A percentile compares a stretch with the other conserved stretches of the same genome.
Conservation (phyloP, 768 basidiomycete species). For the Gymnopilus dilepis region DNA sequence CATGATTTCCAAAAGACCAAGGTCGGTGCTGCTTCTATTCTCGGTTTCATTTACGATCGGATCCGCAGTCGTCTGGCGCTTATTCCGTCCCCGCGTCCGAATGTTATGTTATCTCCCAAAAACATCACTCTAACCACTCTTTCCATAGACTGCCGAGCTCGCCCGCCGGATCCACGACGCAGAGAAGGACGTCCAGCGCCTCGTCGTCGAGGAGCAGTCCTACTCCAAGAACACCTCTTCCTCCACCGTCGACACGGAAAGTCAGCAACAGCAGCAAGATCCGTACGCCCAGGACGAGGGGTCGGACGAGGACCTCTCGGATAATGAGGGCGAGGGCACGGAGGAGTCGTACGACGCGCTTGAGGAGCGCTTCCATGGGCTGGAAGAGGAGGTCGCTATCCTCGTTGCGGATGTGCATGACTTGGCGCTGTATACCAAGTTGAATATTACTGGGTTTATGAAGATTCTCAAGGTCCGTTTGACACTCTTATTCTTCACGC, state of each 20-base stretch:
- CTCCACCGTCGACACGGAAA: constrained; percentile 57
- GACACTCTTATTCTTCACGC: background rate
- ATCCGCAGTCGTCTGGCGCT: background rate
- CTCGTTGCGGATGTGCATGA: constrained; percentile 94
- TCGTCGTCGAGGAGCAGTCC: constrained; percentile 66
- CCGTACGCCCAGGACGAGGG: constrained; percentile 65
- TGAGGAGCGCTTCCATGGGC: constrained; percentile 82
- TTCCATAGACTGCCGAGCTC: constrained; percentile 75
- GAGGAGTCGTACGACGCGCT: constrained; percentile 71
- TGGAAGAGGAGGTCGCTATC: constrained; percentile 94
- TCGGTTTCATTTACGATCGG: constrained; percentile 2
- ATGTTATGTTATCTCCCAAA: background rate
- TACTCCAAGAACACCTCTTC: constrained; percentile 23
- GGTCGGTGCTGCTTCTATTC: constrained; percentile 49
- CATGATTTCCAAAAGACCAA: constrained; percentile 92
- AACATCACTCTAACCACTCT: background rate
- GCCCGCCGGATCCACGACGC: constrained; percentile 81
- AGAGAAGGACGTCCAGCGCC: constrained; percentile 77
- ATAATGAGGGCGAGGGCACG: constrained; percentile 43
- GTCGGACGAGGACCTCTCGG: constrained; percentile 68
- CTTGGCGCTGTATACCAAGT: constrained; percentile 89
- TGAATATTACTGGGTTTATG: constrained; percentile 98
- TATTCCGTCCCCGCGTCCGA: background rate
- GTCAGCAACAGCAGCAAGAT: constrained; percentile 49
- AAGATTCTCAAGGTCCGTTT: constrained; percentile 90